These are phyloP conservation scores for Aspergillus calidoustus DNA, from an alignment of 2,329 filamentous ascomycete genomes.

Conservation along the genomic window DNA sequence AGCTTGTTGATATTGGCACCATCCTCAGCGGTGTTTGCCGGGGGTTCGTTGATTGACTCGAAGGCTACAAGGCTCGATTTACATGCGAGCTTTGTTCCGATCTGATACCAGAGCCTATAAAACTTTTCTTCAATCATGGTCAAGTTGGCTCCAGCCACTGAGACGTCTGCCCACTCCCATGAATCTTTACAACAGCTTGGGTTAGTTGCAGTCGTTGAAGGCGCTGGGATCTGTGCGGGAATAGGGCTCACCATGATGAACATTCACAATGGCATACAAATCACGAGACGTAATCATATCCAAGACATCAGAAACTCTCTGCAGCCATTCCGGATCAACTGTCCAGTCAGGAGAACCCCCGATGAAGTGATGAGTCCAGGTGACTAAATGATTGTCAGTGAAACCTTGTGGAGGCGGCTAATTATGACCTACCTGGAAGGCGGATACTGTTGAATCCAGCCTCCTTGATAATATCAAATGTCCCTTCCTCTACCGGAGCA, in stretches of 20 bases:
- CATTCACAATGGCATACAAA: slow-evolving; percentile 61
- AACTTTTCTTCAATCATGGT: slow-evolving; percentile 62
- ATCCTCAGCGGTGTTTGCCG: slow-evolving; percentile 56
- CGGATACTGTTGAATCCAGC: slow-evolving; percentile 63
- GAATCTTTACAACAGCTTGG: slow-evolving; percentile 43
- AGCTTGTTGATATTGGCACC: slow-evolving; percentile 59
- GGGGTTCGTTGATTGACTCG: slow-evolving; percentile 65
- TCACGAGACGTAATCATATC: slow-evolving; percentile 58
- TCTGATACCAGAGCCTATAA: slow-evolving; percentile 61
- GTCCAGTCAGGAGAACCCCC: slow-evolving; percentile 57
- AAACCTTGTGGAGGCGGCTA: not conserved
- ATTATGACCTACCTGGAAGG: slow-evolving; percentile 47
- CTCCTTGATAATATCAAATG: slow-evolving; percentile 57
- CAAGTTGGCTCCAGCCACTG: slow-evolving; percentile 51
- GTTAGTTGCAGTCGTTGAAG: not conserved
- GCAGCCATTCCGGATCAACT: slow-evolving; percentile 59
- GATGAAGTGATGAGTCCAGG: slow-evolving; percentile 62
- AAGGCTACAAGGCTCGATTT: slow-evolving; percentile 60
- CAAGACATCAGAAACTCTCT: slow-evolving; percentile 62
- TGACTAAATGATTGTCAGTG: slow-evolving; percentile 46
- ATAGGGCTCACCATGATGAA: slow-evolving; percentile 54
- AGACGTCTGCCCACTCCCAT: slow-evolving; percentile 63
- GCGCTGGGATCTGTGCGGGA: too few species aligned
- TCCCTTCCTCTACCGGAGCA: slow-evolving; percentile 52
- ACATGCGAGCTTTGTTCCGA: slow-evolving; percentile 59